Percentiles rank a stretch among this genome's conserved stretches.
Conservation (phyloP, 768 basidiomycete species). For the Tephrocybe sp. region DNA sequence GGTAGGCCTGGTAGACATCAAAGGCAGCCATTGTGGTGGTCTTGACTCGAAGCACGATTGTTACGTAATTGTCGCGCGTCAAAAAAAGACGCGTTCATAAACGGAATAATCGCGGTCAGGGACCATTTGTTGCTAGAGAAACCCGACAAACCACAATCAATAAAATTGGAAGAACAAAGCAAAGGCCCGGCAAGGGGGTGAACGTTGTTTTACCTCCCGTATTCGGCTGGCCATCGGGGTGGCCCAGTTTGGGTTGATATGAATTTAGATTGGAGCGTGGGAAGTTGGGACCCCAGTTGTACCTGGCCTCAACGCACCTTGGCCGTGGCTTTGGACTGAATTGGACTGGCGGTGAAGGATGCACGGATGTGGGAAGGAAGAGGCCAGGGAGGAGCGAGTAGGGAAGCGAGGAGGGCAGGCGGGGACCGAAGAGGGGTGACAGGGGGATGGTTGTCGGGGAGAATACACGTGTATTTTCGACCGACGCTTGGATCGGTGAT, state of each 20-base stretch:
- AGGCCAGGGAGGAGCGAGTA: not conserved
- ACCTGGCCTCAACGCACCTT: no score
- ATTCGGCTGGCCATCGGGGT: not conserved
- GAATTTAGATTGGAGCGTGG: no score
- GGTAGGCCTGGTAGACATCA: conserved; percentile 52
- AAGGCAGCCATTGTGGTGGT: conserved; percentile 17
- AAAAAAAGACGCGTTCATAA: not conserved
- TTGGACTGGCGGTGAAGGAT: no score
- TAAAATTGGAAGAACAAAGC: not conserved
- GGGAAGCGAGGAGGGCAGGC: conserved; percentile 4
- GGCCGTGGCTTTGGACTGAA: no score
- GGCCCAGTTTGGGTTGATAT: not conserved
- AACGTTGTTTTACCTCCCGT: not conserved
- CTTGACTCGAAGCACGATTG: conserved; percentile 4
- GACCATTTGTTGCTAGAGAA: conserved; percentile 18
- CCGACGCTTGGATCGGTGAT: conserved; percentile 52
- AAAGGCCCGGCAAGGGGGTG: conserved; percentile 1
- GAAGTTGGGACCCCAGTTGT: no score
- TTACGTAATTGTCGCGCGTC: conserved; percentile 14
- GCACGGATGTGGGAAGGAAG: no score
- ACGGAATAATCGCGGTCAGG: not conserved
- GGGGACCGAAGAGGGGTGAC: conserved; percentile 16
- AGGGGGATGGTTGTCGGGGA: conserved; percentile 44
- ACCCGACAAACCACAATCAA: conserved; percentile 5
- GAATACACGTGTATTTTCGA: conserved; percentile 79